These are phyloP conservation scores for Aspergillus cejpii DNA, from an alignment of 2,329 filamentous ascomycete species.

Conservation along the genomic window DNA sequence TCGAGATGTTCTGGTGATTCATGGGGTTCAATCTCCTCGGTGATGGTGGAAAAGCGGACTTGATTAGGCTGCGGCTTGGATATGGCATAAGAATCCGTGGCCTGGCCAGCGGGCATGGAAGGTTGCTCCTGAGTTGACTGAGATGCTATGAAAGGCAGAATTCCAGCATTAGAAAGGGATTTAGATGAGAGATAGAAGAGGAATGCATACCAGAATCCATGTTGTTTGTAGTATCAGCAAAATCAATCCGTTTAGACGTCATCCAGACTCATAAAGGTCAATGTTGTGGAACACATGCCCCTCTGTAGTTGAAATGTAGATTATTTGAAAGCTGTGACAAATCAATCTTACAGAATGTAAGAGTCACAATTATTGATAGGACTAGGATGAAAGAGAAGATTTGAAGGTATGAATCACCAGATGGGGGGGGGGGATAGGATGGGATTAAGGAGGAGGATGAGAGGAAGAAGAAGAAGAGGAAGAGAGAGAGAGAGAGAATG, in stretches of 20 bases:
- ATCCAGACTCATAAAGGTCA: slow-evolving; percentile 24
- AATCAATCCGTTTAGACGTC: slow-evolving; percentile 33
- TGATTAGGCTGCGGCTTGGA: slow-evolving; percentile 29
- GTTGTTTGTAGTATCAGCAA: slow-evolving; percentile 19
- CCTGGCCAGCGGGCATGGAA: slow-evolving; percentile 20
- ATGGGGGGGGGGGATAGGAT: no score
- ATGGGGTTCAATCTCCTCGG: slow-evolving; percentile 60
- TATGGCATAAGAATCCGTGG: slow-evolving; percentile 22
- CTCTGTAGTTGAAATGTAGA: slow-evolving; percentile 15
- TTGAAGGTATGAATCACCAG: background rate
- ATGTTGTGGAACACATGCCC: slow-evolving; percentile 31
- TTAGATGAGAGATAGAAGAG: slow-evolving; percentile 5
- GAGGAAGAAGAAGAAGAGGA: slow-evolving; percentile 1
- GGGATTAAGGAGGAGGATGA: no score
- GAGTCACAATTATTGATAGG: background rate
- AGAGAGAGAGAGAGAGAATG: slow-evolving; percentile 1
- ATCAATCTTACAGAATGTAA: background rate
- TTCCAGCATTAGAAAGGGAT: slow-evolving; percentile 5
- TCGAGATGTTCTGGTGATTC: slow-evolving; percentile 24
- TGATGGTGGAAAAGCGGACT: slow-evolving; percentile 65
- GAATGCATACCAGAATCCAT: slow-evolving; percentile 29
- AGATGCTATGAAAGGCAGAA: slow-evolving; percentile 12
- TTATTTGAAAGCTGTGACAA: background rate
- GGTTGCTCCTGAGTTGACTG: slow-evolving; percentile 16
- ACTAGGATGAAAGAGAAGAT: background rate